Evolutionary conservation across 148 eudicot genomes (phyloP), one percentile per base, ranked within the genome.

Genomic region (Rheum nobile): DNA sequence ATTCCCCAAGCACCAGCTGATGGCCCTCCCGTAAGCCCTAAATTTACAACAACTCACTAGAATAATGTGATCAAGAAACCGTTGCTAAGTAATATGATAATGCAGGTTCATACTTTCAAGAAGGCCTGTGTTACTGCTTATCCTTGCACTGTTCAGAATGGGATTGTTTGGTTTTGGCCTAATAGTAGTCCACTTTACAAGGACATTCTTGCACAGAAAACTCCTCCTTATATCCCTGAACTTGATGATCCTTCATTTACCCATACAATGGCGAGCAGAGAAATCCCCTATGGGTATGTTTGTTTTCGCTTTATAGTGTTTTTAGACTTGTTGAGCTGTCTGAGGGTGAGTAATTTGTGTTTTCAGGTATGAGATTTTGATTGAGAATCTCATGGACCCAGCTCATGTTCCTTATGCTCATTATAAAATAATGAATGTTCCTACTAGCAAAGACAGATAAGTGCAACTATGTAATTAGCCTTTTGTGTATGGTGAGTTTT

Each of bases 311-410:
- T 0, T 57, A 6, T 29, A 6, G 37, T 61, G 70, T 34, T 3
- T 28, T 57, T 57, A 57, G 31, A 28, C 57, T 50, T n/a, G 67
- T 57, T 55, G 4, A 26, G 31, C 26, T 50, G 67, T 57, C 4
- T 28, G 34, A 57, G 16, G 32, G 31, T 17, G 41, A 65, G 70
- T 16, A 65, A 69, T 26, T 79, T 73, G 42, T 76, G 47, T 76
- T 79, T 41, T 74, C 88, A 92, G 97, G 81, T 92, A 92, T 72
- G 98, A 93, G 78, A 75, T 90, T 77, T 81, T 93, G 75, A 82
- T 79, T 47, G 98, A 93, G 83, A 93, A 93, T 83, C 94, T 93
- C 42, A 90, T 93, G 98, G 98, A 93, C 74, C 98, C 98, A 38
- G 86, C 98, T 77, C 98, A 93, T 82, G 89, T 90, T 85, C 89